Evolutionary conservation across 1,139 yeast species (phyloP), one percentile per base, ranked within the genome.

Genomic region (Magnusiomyces tetraspermus): DNA sequence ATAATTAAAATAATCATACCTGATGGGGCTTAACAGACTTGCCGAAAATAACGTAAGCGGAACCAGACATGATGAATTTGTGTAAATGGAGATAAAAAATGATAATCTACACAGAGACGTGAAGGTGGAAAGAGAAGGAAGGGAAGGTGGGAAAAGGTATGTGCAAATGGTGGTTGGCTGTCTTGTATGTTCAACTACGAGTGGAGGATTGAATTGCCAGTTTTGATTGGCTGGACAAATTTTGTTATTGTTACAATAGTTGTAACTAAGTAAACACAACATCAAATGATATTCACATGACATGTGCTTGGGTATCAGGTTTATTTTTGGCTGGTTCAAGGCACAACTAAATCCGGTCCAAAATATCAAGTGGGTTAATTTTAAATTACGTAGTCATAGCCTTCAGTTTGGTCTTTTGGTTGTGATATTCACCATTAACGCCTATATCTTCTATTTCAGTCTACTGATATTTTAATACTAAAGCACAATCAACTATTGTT

Each of bases 31-130:
- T 86, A 64, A 85, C 79, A 58, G 85, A 69, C 76, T 76, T 83
- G 57, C 95, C 95, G 63, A 85, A 74, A 63, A 87, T 82, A 56
- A 74, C 76, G 76, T 87, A 87, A 67, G 86, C 85, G 65, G 43
- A 33, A 28, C 86, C 80, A 72, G 85, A 94, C 95, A 86, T 85
- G 67, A 55, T 67, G 53, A 51, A 45, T 22, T 17, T 26, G 38
- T 33, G 37, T 23, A 24, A 44, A n/a, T 6, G 44, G 28, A 23
- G 33, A 23, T 23, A 26, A 43, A 44, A 22, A 37, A 46, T 45
- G 42, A 38, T 4, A 15, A 38, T 38, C 42, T n/a, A 38, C 42
- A 21, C 42, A 6, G n/a, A 19, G 42, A 10, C 17, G 42, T 24
- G 36, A 23, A n/a, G n/a, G n/a, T n/a, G 11, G 33, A 48, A 24